Base-by-base conservation (phyloP, 1,284 basidiomycete species). In the Leccinum colubrinum region DNA sequence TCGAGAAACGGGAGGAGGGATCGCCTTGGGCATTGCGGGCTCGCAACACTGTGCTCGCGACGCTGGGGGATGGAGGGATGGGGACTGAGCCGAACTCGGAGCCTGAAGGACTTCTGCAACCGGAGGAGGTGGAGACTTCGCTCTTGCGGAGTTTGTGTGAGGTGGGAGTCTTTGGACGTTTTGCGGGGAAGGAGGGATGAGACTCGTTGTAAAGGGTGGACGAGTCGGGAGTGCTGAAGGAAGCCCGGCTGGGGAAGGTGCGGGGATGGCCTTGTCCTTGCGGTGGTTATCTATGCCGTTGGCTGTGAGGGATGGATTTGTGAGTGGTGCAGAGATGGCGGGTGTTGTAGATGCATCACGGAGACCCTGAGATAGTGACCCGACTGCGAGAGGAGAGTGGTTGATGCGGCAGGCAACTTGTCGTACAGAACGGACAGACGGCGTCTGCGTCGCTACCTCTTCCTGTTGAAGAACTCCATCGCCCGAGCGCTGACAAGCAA, bases 281-380 rank as follows among this genome's bases (percentile, higher is more conserved):
- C 88, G 87, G 33, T 74, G 71, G 67, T 77, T 76, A 65, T 90
- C 88, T 12, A 86, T 86, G 55, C 90, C 90, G 68, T 82, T 79
- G 59, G 81, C 63, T 5, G 88, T 90, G 59, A 92, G 82, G 8
- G 86, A 84, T 12, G 90, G 90, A 70, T 92, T 92, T 15, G 90
- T 90, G 67, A 87, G 86, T 5, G 90, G 90, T 4, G 90, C 90
- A 48, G 89, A 91, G 64, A 92, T 92, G 55, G 59, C 68, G 22
- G 72, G 66, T 17, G 73, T 74, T 52, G 55, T 61, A 2, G 67
- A 65, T 46, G 58, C 69, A 37, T 80, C 80, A 70, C 84, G 79
- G 51, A 86, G 72, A 39, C 81, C 84, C 70, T 87, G 85, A 33
- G 82, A 85, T 56, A 83, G 74, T 3, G 85, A 83, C 27, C 76